phyloP scores from a whole-genome alignment of 768 basidiomycete species.

The Kwoniella dendrophila region DNA sequence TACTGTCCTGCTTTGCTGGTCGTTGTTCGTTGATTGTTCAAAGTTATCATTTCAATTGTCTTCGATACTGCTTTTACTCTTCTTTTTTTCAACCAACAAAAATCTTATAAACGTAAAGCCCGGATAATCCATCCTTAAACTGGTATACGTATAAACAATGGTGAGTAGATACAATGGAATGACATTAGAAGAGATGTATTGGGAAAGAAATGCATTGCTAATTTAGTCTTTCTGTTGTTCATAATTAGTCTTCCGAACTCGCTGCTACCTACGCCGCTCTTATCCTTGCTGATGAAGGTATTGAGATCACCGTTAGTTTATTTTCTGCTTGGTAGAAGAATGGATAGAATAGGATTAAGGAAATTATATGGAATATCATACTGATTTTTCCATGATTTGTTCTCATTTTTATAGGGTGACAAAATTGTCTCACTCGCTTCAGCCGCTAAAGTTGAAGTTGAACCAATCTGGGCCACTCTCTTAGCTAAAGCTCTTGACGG shows the following conservation, averaged over 20 bases:
- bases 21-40: neutral
- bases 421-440: constrained; percentile 83
- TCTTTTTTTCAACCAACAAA: constrained; percentile 18
- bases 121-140: constrained; percentile 35
- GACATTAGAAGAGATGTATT: neutral
- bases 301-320: constrained; percentile 88
- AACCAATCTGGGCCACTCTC: constrained; percentile 96
- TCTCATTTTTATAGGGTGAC: constrained; percentile 66
- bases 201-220: neutral
- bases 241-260: constrained; percentile 65
- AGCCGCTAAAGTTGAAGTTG: constrained; percentile 82
- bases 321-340: neutral
- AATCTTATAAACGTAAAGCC: constrained; percentile 29
- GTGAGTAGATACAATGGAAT: constrained; percentile 19
- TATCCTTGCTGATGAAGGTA: constrained; percentile 94
- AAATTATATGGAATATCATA: neutral
- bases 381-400: neutral
- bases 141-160: constrained; percentile 42
- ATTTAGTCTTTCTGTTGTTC: neutral
- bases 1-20: neutral
- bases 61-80: constrained; percentile 10
- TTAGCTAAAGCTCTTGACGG: constrained; percentile 98
- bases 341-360: neutral
- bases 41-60: constrained; percentile 3
- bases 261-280: constrained; percentile 95